phyloP scores from a whole-genome alignment of 2,329 filamentous ascomycete species.

The Claviceps monticola region DNA sequence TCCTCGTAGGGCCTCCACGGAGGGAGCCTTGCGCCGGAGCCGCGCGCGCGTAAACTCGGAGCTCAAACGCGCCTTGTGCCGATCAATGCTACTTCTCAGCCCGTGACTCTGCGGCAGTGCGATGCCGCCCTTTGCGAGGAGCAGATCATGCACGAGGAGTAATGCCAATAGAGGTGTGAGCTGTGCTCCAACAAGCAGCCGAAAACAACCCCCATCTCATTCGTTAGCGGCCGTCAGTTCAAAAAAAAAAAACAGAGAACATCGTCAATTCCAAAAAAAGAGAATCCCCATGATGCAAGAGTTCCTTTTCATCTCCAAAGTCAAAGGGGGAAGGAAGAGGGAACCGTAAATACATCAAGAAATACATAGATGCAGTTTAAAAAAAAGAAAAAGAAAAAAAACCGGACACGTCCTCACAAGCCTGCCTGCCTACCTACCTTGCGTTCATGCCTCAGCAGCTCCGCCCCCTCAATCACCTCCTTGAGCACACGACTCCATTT shows the following conservation, averaged over 20 bases:
- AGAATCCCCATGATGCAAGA: too few species aligned
- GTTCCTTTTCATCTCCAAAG: too few species aligned
- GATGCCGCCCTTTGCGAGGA: slow-evolving; percentile 70
- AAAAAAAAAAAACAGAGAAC: too few species aligned
- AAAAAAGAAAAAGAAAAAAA: too few species aligned
- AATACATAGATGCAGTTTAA: too few species aligned
- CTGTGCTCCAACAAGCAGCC: slow-evolving; percentile 27
- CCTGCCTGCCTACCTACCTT: too few species aligned
- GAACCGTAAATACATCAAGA: too few species aligned
- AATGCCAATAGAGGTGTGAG: slow-evolving; percentile 68
- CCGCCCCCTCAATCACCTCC: slow-evolving; percentile 75
- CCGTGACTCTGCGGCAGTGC: slow-evolving; percentile 69
- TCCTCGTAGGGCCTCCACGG: slow-evolving; percentile 50
- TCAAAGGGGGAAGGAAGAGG: too few species aligned
- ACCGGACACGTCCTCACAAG: too few species aligned
- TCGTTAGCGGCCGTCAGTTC: slow-evolving; percentile 1
- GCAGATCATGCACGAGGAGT: slow-evolving; percentile 72
- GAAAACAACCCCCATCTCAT: background rate
- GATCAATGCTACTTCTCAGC: slow-evolving; percentile 58
- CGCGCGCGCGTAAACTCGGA: slow-evolving; percentile 75
- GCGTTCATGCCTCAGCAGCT: slow-evolving; percentile 62
- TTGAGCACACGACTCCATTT: slow-evolving; percentile 85
- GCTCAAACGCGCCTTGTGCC: slow-evolving; percentile 66
- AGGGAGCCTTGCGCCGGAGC: slow-evolving; percentile 54
- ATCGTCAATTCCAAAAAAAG: too few species aligned